phyloP scores from a whole-genome alignment of 176 grass and related monocot species.

The Triticum timopheevii region DNA sequence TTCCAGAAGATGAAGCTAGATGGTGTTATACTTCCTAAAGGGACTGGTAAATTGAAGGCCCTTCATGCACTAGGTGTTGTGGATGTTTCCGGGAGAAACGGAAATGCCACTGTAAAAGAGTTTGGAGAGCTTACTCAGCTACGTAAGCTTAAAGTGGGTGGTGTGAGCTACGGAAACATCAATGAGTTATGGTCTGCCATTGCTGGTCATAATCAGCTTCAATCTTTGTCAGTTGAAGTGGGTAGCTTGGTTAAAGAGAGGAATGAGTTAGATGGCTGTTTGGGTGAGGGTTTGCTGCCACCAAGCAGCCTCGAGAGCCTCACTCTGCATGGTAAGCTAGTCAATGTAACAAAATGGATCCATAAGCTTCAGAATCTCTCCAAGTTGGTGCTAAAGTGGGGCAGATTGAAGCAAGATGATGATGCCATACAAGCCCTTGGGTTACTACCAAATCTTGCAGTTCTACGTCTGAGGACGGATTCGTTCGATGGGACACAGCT shows the following conservation, averaged over 20 bases:
- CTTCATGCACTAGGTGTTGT: not conserved
- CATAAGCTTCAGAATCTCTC: not conserved
- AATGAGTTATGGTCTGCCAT: not conserved
- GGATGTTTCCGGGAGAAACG: not conserved
- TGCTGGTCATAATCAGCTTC: not conserved
- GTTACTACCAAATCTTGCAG: not conserved
- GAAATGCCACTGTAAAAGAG: not conserved
- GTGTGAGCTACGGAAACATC: not conserved
- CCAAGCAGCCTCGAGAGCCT: not conserved
- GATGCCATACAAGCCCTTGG: not conserved
- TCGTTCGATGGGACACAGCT: too few species aligned
- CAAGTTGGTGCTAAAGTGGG: rapidly evolving
- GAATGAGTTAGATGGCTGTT: not conserved
- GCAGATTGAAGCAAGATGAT: rapidly evolving
- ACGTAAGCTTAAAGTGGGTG: not conserved
- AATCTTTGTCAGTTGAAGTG: not conserved
- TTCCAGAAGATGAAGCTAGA: not conserved
- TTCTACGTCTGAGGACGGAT: not conserved
- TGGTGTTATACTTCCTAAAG: not conserved
- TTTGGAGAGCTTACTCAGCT: not conserved
- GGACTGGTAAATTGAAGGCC: not conserved
- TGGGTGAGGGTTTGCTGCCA: not conserved
- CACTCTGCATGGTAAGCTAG: not conserved
- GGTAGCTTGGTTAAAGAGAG: rapidly evolving
- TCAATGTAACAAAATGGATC: not conserved